Conservation (phyloP, 2,329 filamentous ascomycete genomes). For the Alternaria novae-zelandiae region DNA sequence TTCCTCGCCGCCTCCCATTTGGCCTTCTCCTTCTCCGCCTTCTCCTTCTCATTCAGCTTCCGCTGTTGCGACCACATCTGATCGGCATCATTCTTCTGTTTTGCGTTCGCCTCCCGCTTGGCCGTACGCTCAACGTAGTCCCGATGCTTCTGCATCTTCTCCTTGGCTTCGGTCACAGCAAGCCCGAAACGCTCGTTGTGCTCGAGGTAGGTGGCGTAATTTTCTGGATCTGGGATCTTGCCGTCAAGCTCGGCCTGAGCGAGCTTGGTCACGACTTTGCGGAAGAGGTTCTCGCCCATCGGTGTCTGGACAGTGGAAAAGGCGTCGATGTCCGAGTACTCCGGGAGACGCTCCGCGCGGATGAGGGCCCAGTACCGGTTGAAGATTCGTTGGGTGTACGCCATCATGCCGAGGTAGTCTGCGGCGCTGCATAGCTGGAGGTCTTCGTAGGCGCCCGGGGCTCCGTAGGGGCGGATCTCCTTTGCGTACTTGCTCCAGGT, state of each 20-base stretch:
- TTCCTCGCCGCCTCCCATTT: neutral
- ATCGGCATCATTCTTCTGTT: neutral
- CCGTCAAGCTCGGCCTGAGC: neutral
- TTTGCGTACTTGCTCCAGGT: neutral
- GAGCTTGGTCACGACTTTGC: neutral
- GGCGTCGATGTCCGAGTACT: neutral
- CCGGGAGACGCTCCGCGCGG: neutral
- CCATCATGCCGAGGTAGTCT: slow-evolving; percentile 1
- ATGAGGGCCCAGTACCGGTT: slow-evolving; percentile 5
- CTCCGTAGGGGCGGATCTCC: neutral
- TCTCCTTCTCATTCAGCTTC: neutral
- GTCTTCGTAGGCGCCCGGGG: neutral
- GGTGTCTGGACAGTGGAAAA: neutral
- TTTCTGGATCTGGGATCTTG: neutral
- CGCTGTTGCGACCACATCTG: neutral
- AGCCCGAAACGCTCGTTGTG: neutral
- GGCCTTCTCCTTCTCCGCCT: neutral
- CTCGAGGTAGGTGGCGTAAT: neutral
- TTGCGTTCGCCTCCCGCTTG: neutral
- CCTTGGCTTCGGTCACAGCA: neutral
- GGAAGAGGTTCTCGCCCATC: neutral
- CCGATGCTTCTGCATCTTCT: neutral
- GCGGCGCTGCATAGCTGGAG: neutral
- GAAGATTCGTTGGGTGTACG: slow-evolving; percentile 3
- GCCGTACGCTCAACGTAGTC: neutral